These are phyloP conservation scores for Cryptosporidium felis DNA, from an alignment of 169 alveolate species.

Conservation along the genomic window DNA sequence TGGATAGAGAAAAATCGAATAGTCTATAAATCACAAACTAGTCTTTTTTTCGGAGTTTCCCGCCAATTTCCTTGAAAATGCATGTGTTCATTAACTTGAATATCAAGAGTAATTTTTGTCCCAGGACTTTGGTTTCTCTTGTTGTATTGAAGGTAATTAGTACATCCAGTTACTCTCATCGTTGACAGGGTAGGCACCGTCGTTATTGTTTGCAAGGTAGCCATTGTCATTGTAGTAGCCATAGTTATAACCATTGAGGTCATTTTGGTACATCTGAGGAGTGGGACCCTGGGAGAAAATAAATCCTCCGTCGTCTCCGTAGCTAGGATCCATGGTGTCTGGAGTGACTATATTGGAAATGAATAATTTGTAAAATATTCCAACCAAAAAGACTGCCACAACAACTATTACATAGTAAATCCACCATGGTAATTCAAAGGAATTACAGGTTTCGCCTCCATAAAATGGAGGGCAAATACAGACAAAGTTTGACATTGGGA, in stretches of 20 bases:
- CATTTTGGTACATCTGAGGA: slow-evolving; percentile 1
- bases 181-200: too few relatives aligned
- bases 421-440: slow-evolving; percentile 64
- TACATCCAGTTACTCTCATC: slow-evolving; percentile 46
- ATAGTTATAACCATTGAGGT: neutral
- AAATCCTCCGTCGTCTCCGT: neutral
- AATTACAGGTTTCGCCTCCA: slow-evolving; percentile 40
- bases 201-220: slow-evolving; percentile 3
- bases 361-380: slow-evolving; percentile 14
- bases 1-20: too few relatives aligned
- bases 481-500: slow-evolving; percentile 28
- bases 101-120: too few relatives aligned
- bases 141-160: too few relatives aligned
- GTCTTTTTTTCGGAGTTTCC: too few relatives aligned
- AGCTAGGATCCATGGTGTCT: slow-evolving; percentile 11
- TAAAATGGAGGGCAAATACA: slow-evolving; percentile 56
- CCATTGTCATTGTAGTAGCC: neutral
- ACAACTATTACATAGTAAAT: slow-evolving; percentile 22
- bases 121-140: too few relatives aligned
- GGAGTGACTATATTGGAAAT: slow-evolving; percentile 22
- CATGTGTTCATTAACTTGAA: too few relatives aligned
- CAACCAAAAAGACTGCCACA: slow-evolving; percentile 3
- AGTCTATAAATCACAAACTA: too few relatives aligned
- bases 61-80: too few relatives aligned
- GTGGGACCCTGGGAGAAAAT: neutral